Conservation (phyloP, 345 rosid genomes). For the Mangifera indica region DNA sequence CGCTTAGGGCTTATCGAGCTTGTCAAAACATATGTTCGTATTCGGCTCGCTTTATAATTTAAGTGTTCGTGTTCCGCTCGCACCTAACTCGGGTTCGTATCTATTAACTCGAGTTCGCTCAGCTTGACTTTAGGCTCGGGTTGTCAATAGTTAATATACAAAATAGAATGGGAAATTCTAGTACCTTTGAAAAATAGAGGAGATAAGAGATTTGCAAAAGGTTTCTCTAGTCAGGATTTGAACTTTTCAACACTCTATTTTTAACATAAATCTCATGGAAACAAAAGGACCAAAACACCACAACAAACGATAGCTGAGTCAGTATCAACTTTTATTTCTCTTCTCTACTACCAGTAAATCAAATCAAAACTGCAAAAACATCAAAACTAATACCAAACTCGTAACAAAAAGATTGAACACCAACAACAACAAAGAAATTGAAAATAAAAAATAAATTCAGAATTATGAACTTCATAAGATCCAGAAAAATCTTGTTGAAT, state of each 20-base stretch:
- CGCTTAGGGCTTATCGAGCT: too few relatives aligned
- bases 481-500: too few relatives aligned
- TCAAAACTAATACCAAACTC: not conserved
- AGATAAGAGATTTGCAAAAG: not conserved
- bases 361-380: not conserved
- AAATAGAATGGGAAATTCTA: too few relatives aligned
- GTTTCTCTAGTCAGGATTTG: not conserved
- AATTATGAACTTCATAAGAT: too few relatives aligned
- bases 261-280: slow-evolving; percentile 22
- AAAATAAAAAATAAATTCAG: too few relatives aligned
- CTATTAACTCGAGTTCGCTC: too few relatives aligned
- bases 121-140: too few relatives aligned
- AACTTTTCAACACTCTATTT: slow-evolving; percentile 10
- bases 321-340: slow-evolving; percentile 4
- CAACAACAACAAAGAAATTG: not conserved
- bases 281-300: not conserved
- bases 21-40: too few relatives aligned
- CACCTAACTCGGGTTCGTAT: too few relatives aligned
- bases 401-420: not conserved
- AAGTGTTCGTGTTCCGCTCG: too few relatives aligned
- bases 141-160: too few relatives aligned
- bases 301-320: not conserved
- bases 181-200: not conserved
- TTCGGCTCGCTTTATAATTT: too few relatives aligned
- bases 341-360: slow-evolving; percentile 2